Evolutionary conservation across 2,329 filamentous ascomycete species (phyloP), one percentile per base, ranked within the genome.

Genomic region (Apiospora sp.): DNA sequence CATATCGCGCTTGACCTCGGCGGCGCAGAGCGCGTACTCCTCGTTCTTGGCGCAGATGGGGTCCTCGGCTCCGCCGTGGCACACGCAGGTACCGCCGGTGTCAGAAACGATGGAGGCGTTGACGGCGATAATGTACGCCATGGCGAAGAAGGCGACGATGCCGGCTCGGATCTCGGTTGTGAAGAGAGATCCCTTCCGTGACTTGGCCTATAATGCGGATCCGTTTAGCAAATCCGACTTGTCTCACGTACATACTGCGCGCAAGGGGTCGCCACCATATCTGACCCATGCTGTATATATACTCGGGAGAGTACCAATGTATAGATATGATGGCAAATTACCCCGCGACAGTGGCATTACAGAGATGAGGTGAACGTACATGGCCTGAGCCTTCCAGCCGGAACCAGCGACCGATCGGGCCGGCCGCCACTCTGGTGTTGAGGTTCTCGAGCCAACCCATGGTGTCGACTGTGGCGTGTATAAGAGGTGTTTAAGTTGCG

Each of bases 161-260:
- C 94, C 94, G 73, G 93, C 94, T 74, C 94, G 92, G 71, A 97
- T 86, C 84, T 97, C 94, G 68, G 94, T 97, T 78, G 94, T 90
- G 85, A 97, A 97, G 77, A 88, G 87, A 44, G 93, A 92, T 30
- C 92, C 92, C 80, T 93, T 92, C 71, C 93, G 90, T 81, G 94
- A 92, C 77, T 87, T 89, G 75, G 87, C 89, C 92, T 93, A 75
- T 79, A 67, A 30, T 37, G 27, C 68, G 10, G 70, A 27, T 8
- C 70, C 27, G 14, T 37, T 67, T 54, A 72, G 71, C 73, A 46
- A 72, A 71, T 64, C 70, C 37, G 41, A 6, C 3, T 12, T 68
- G 7, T 64, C 30, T 41, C 34, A 19, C 16, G n/a, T 64, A 41
- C 30, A 64, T 30, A 58, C 27, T 34, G 54, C 27, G 54, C 54